Evolutionary conservation across 805 yeast genomes (phyloP).

Genomic region (Candida loeiensis): DNA sequence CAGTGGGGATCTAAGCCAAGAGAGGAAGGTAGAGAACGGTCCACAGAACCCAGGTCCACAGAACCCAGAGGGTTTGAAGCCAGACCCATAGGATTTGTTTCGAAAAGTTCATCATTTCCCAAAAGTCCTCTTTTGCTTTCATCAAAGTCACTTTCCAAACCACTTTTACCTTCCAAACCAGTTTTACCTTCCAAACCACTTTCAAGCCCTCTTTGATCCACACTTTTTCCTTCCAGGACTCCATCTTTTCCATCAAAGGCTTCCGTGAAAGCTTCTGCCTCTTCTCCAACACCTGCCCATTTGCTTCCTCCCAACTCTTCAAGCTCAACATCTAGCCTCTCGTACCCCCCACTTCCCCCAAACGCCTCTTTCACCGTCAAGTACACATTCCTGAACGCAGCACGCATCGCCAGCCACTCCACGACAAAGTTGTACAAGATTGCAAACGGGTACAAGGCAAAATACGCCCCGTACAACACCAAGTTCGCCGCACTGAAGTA

Average conservation of each 20-base stretch:
- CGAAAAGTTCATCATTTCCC: too few relatives aligned
- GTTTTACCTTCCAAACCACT: too few relatives aligned
- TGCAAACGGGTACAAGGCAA: constrained; percentile 54
- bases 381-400: constrained; percentile 35
- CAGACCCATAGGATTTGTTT: too few relatives aligned
- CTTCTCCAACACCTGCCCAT: neutral
- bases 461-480: constrained; percentile 54
- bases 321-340: neutral
- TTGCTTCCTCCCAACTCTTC: neutral
- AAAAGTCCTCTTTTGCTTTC: too few relatives aligned
- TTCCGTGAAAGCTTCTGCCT: neutral
- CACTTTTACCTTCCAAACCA: too few relatives aligned
- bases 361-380: constrained; percentile 28
- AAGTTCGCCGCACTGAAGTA: constrained; percentile 61
- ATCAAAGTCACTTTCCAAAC: too few relatives aligned
- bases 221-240: neutral
- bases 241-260: neutral
- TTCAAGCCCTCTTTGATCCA: neutral
- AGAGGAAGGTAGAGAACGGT: too few relatives aligned
- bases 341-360: constrained; percentile 15
- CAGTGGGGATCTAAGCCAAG: constrained; percentile 49
- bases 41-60: too few relatives aligned
- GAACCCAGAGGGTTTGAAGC: too few relatives aligned
- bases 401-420: constrained; percentile 43
- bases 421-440: constrained; percentile 46